Evolutionary conservation across 345 rosid species (phyloP).

Genomic region (Sisymbrium irio): DNA sequence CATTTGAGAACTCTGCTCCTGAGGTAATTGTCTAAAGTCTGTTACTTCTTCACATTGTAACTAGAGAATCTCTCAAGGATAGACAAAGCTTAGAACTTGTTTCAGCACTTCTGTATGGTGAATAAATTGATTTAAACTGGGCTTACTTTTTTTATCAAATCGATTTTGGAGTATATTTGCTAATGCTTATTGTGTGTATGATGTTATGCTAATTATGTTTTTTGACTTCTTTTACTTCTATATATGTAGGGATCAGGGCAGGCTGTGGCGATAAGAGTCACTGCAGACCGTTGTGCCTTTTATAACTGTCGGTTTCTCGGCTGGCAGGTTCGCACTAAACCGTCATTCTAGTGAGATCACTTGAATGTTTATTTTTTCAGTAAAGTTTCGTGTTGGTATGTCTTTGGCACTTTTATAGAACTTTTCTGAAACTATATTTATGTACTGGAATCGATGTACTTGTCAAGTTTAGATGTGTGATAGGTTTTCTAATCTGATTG

Average conservation of each 20-base stretch:
- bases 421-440: not conserved
- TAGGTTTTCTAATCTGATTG: no score
- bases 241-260: constrained; percentile 81
- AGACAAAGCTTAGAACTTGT: not conserved
- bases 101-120: not conserved
- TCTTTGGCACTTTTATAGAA: not conserved
- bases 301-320: constrained; percentile 95
- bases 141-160: not conserved
- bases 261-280: constrained; percentile 92
- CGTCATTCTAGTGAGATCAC: not conserved
- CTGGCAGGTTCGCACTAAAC: constrained; percentile 71
- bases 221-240: not conserved
- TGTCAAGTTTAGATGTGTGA: not conserved
- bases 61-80: not conserved
- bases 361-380: not conserved
- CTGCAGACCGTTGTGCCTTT: constrained; percentile 95
- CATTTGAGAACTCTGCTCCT: constrained; percentile 93
- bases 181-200: not conserved
- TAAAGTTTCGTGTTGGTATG: not conserved
- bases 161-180: not conserved
- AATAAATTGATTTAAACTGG: not conserved
- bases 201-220: not conserved
- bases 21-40: constrained; percentile 41
- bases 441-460: not conserved
- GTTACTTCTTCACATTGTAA: not conserved